Conservation (phyloP, 78 protist genomes). For the Speleostelium caveatum region DNA sequence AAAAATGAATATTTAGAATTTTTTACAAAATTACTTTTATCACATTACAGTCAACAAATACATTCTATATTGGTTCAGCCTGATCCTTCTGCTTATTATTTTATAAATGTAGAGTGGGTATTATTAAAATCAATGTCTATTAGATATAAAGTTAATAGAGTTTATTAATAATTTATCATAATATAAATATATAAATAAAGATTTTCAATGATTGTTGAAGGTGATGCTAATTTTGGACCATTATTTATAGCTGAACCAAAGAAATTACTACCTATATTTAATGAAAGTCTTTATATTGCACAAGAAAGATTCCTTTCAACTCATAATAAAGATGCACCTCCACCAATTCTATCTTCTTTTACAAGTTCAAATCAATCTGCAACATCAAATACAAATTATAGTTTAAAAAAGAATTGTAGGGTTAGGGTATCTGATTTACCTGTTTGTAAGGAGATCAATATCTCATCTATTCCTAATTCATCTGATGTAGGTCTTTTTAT, state of each 20-base stretch:
- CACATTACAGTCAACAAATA: slow-evolving; percentile 20
- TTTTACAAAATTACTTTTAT: slow-evolving; percentile 22
- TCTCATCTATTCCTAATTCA: slow-evolving; percentile 40
- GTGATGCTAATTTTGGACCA: slow-evolving; percentile 67
- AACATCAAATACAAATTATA: neutral
- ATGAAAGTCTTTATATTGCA: slow-evolving; percentile 16
- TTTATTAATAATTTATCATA: neutral
- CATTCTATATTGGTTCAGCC: neutral
- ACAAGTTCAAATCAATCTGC: neutral
- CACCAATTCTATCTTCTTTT: neutral
- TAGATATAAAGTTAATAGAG: neutral
- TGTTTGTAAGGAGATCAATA: slow-evolving; percentile 22
- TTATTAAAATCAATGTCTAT: neutral
- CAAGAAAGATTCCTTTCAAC: slow-evolving; percentile 6
- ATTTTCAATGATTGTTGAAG: slow-evolving; percentile 58
- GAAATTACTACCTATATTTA: slow-evolving; percentile 45
- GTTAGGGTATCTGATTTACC: slow-evolving; percentile 54
- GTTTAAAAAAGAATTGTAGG: slow-evolving; percentile 29
- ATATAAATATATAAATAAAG: slow-evolving; percentile 3
- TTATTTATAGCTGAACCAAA: slow-evolving; percentile 57
- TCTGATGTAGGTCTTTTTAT: slow-evolving; percentile 46
- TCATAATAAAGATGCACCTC: neutral
- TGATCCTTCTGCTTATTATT: slow-evolving; percentile 41
- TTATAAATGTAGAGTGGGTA: slow-evolving; percentile 64
- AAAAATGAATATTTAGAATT: slow-evolving; percentile 51